A percentile compares a stretch with the other conserved stretches of the same genome.
Evolutionary conservation across 2,329 filamentous ascomycete species (phyloP).

Genomic region (Aspergillus jensenii): DNA sequence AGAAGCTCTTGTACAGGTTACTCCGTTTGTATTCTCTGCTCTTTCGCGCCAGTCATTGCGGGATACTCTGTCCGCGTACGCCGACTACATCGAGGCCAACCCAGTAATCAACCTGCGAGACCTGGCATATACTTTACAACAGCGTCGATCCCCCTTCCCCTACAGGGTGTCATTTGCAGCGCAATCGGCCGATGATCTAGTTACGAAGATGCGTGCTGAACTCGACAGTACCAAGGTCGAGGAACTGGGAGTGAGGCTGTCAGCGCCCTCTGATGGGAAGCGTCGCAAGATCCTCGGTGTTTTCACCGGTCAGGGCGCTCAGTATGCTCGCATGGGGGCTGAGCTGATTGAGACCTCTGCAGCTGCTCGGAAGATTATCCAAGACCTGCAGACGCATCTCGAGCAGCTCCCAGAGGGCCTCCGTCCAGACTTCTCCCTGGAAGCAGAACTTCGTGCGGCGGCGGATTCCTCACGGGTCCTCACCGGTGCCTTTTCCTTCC

Average conservation of each 20-base stretch:
- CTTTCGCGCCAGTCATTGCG: background rate
- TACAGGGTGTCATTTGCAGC: background rate
- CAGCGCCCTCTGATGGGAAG: background rate
- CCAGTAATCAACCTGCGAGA: background rate
- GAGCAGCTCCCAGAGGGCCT: background rate
- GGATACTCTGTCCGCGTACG: background rate
- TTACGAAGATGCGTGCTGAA: background rate
- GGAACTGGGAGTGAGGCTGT: background rate
- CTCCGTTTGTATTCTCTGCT: background rate
- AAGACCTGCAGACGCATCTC: conserved; percentile 4
- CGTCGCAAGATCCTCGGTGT: conserved; percentile 3
- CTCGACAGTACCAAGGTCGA: background rate
- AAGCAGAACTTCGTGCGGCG: background rate
- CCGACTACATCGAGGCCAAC: background rate
- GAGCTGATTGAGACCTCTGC: background rate
- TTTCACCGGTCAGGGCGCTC: conserved; percentile 12
- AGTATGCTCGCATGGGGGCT: conserved; percentile 23
- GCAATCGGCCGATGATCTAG: background rate
- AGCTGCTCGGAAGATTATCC: background rate
- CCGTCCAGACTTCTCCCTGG: background rate
- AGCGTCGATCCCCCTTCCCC: background rate
- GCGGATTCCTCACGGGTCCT: conserved; percentile 19
- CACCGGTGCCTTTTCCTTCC: conserved; percentile 24
- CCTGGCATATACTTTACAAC: background rate
- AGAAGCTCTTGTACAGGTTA: background rate